A percentile compares a stretch with the other conserved stretches of the same genome.
These are phyloP conservation scores for Populus simonii DNA, from an alignment of 345 rosid species.

Conservation along the genomic window DNA sequence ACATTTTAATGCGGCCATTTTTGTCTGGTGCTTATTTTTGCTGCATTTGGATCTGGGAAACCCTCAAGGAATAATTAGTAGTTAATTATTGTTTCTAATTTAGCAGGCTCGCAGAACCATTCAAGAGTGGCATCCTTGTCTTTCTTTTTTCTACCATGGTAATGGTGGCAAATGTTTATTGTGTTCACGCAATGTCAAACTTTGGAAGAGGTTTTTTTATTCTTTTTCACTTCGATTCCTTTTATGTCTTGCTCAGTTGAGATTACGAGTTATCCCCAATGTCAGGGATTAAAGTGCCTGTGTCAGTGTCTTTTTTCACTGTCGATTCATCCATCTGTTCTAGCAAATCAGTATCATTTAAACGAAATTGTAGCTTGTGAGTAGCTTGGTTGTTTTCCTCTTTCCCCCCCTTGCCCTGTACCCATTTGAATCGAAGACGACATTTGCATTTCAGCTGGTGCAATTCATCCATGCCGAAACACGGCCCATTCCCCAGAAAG, in stretches of 20 bases:
- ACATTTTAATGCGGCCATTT: neutral
- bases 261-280: neutral
- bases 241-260: neutral
- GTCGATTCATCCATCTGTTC: neutral
- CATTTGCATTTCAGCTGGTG: neutral
- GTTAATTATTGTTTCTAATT: slow-evolving; percentile 3
- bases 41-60: neutral
- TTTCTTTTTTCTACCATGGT: neutral
- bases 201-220: neutral
- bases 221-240: neutral
- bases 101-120: neutral
- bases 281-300: neutral
- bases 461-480: neutral
- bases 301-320: neutral
- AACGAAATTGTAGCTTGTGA: neutral
- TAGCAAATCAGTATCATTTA: neutral
- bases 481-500: too few relatives aligned
- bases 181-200: neutral
- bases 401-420: neutral
- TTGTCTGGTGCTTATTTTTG: slow-evolving; percentile 1
- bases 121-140: neutral
- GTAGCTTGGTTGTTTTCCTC: too few relatives aligned
- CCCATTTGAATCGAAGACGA: neutral
- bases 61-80: slow-evolving; percentile 7
- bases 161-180: neutral